phyloP scores from a whole-genome alignment of 2,329 filamentous ascomycete genomes.

The Fusarium nelsonii region DNA sequence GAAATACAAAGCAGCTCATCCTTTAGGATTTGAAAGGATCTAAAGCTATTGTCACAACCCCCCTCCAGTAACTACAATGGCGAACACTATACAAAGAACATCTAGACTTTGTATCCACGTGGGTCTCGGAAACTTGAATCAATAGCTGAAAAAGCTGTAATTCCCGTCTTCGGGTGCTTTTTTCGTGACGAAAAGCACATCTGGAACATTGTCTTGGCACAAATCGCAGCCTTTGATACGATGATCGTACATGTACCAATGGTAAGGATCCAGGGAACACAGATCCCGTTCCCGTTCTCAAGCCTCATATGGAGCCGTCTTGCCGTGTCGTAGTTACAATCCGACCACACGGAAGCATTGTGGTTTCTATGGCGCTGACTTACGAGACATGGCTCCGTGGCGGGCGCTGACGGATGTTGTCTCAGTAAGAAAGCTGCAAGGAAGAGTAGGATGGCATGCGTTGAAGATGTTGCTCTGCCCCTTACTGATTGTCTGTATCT shows the following conservation, averaged over 20 bases:
- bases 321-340: constrained; percentile 13
- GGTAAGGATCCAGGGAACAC: background rate
- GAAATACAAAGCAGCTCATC: background rate
- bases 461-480: constrained; percentile 10
- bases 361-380: background rate
- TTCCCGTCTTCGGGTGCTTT: background rate
- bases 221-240: background rate
- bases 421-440: constrained; percentile 24
- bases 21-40: background rate
- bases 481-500: background rate
- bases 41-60: background rate
- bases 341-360: constrained; percentile 9
- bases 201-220: constrained; percentile 21
- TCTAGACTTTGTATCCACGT: constrained; percentile 3
- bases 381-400: constrained; percentile 17
- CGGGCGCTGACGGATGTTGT: constrained; percentile 9
- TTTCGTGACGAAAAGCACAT: constrained; percentile 17
- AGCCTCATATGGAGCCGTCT: constrained; percentile 26
- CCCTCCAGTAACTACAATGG: background rate
- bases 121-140: constrained; percentile 3
- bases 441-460: constrained; percentile 11
- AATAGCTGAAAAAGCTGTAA: background rate
- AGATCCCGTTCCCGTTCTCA: constrained; percentile 1
- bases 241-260: constrained; percentile 26
- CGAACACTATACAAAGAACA: background rate